Evolutionary conservation across 202 grass and related monocot species (phyloP), one percentile per base, ranked within the genome.

Genomic region (Zizania palustris): DNA sequence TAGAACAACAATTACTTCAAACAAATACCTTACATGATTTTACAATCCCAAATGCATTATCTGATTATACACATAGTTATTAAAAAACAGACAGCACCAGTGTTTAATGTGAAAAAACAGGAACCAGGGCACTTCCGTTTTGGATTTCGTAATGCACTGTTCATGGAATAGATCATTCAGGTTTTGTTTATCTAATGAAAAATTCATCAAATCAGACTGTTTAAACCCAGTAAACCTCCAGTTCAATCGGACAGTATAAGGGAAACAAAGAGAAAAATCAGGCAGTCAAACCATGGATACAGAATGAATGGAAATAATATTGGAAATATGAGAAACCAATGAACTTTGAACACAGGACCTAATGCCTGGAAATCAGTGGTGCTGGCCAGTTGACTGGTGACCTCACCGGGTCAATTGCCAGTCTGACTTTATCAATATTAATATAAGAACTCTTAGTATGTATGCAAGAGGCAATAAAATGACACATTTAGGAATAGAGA

Each of bases 1-100:
- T 3, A 82, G 13, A 67, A 45, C 7, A 74, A 46, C 39, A 35
- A 58, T 66, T 73, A 43, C n/a, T 67, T 49, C 33, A 14, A 74
- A 48, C 33, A 12, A 48, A 18, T 6, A 11, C n/a, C 6, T 36
- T 75, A 37, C 4, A 13, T 34, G 21, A 19, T 69, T 48, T 28
- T 48, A 15, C 20, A 19, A 13, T 9, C 44, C 16, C 59, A 3
- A 42, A 19, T 63, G 43, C 16, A n/a, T 53, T 18, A 53, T 53
- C 15, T 18, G 50, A 53, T 53, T 53, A 53, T 53, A 53, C 16
- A 0, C 14, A 49, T 15, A 53, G 50, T 18, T 53, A 18, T 18
- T 53, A 7, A 16, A 53, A 53, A 5, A n/a, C 7, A 16, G 16
- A 53, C 50, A 53, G 1, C 1, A 18, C 5, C 5, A 53, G 6